Conservation (phyloP, 352 stramenopile species). For the Peronospora farinosa region DNA sequence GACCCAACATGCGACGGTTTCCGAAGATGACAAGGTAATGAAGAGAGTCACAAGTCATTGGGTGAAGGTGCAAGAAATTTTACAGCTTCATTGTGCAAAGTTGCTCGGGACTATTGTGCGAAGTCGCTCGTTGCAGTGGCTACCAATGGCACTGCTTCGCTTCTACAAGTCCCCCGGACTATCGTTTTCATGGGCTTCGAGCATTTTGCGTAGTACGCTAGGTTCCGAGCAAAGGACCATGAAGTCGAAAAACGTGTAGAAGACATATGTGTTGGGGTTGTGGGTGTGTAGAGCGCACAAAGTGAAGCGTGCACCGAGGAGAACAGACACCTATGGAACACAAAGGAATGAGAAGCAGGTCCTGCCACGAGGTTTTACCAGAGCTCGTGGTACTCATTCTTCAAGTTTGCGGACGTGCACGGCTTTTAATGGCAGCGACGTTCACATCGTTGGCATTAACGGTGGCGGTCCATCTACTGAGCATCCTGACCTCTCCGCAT, state of each 20-base stretch:
- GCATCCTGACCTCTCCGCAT: not conserved
- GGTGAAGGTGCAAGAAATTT: conserved; percentile 3
- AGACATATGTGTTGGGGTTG: conserved; percentile 66
- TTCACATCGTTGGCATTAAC: conserved; percentile 34
- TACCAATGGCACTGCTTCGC: not conserved
- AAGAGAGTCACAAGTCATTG: conserved; percentile 1
- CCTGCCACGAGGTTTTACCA: conserved; percentile 71
- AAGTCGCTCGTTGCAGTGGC: not conserved
- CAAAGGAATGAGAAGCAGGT: conserved; percentile 67
- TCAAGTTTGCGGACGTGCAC: conserved; percentile 33
- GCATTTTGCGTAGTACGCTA: conserved; percentile 61
- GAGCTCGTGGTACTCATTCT: conserved; percentile 36
- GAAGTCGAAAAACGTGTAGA: conserved; percentile 57
- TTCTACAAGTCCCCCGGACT: conserved; percentile 19
- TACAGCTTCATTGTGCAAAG: conserved; percentile 17
- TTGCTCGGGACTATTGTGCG: conserved; percentile 13
- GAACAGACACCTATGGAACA: conserved; percentile 49
- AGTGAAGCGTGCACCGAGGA: conserved; percentile 66
- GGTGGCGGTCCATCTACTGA: conserved; percentile 1
- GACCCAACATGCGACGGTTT: not conserved
- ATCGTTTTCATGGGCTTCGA: conserved; percentile 41
- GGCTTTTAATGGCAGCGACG: conserved; percentile 46
- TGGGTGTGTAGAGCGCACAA: conserved; percentile 74
- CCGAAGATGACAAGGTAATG: conserved; percentile 12
- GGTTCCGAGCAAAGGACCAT: conserved; percentile 55